Evolutionary conservation across 176 grass and related monocot species (phyloP), one percentile per base, ranked within the genome.

Genomic region (Aegilops speltoides): DNA sequence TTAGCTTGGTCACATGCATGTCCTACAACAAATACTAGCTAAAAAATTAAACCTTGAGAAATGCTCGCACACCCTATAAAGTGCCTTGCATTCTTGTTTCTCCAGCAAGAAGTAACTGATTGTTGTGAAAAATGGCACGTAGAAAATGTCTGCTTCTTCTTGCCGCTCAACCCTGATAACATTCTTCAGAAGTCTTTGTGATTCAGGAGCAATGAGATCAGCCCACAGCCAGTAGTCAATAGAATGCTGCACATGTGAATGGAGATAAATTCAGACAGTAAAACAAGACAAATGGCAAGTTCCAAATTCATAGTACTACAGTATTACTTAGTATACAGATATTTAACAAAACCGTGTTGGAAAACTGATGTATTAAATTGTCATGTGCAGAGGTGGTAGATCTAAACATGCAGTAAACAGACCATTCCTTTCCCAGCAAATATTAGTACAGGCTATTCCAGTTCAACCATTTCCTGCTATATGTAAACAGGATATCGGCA

Each of bases 191-290:
- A 87, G 54, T 82, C 97, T 93, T 79, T 89, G 84, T 57, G 94
- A 94, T 78, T 94, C 92, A 73, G 94, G 92, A 28, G 92, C 89
- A 91, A 96, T 94, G 79, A 99, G 88, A 93, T 99, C 97, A 29
- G 86, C 93, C 97, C 97, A 99, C 13, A 99, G 79, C 97, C 97
- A 99, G 87, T 99, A 99, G 84, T 99, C 97, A 69, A 99, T 84
- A 59, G 97, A 99, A 93, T 99, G 97, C 97, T 99, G 87, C 62
- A 84, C 8, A 78, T 80, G n/a, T 14, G 24, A 84, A 79, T 19
- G 29, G 24, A 87, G 43, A 65, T 22, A 17, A 60, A 73, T 52
- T 84, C 1, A 90, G 48, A 80, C 16, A 77, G 0, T 41, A 40
- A 3, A 17, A 29, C 15, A 28, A 56, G 43, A 83, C 19, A 86